A percentile compares a stretch with the other conserved stretches of the same genome.
These are phyloP conservation scores for Isabelozyma pseudorhagii DNA, from an alignment of 805 yeast species.

Conservation along the genomic window DNA sequence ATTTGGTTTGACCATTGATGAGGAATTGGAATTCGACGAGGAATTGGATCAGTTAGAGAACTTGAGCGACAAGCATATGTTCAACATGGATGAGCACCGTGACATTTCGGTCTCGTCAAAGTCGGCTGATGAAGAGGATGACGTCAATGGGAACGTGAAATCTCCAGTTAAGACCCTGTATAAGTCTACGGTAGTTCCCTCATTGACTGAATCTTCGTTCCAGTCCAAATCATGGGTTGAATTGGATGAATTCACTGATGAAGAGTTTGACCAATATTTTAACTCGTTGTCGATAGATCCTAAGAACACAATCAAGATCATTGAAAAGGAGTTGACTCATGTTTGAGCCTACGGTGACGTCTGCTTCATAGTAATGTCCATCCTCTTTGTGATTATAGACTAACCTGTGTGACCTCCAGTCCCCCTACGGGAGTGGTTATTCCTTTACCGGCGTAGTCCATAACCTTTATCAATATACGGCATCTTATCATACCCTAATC, in stretches of 20 bases:
- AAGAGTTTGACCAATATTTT: constrained; percentile 4
- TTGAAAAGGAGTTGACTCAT: background rate
- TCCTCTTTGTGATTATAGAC: too few relatives aligned
- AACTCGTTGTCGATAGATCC: background rate
- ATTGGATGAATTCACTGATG: constrained; percentile 25
- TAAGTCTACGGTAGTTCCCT: constrained; percentile 13
- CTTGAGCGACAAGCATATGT: constrained; percentile 21
- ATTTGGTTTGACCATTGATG: constrained; percentile 46
- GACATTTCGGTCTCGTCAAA: background rate
- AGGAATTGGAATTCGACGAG: constrained; percentile 24
- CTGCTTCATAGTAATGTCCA: background rate
- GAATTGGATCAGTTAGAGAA: constrained; percentile 7
- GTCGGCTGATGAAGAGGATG: background rate
- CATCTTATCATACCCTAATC: background rate
- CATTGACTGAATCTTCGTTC: constrained; percentile 29
- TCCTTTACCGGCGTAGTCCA: background rate
- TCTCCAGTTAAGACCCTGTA: background rate
- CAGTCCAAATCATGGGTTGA: constrained; percentile 33
- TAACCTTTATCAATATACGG: background rate
- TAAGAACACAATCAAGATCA: background rate
- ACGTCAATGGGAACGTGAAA: background rate
- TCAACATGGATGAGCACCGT: constrained; percentile 32
- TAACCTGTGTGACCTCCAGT: too few relatives aligned
- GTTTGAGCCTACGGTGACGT: background rate
- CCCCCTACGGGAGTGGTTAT: too few relatives aligned